These are phyloP conservation scores for Coprinopsis strossmayeri DNA, from an alignment of 768 basidiomycete genomes.

Conservation along the genomic window DNA sequence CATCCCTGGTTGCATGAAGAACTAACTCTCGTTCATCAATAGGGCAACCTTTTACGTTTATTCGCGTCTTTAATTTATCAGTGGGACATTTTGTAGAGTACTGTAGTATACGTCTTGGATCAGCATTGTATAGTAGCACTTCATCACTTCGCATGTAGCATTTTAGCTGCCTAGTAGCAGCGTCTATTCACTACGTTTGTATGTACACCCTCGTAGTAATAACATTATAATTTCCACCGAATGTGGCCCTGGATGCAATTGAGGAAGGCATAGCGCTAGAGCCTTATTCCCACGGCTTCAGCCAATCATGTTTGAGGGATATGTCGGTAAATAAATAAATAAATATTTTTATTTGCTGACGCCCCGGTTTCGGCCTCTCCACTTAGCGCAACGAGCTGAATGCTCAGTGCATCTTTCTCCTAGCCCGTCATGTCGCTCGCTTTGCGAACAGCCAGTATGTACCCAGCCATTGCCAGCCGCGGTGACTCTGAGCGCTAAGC, in stretches of 20 bases:
- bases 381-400: slow-evolving; percentile 8
- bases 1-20: slow-evolving; percentile 60
- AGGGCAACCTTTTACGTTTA: background rate
- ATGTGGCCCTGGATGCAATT: background rate
- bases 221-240: too few species aligned
- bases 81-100: background rate
- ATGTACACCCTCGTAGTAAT: too few species aligned
- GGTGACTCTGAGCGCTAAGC: background rate
- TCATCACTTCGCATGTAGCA: background rate
- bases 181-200: too few species aligned
- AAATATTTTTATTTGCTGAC: background rate
- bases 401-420: slow-evolving; percentile 4
- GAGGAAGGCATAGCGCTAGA: background rate
- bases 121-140: slow-evolving; percentile 2
- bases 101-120: background rate
- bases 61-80: too few species aligned
- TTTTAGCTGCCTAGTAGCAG: background rate
- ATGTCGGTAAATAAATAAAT: slow-evolving; percentile 4
- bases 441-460: slow-evolving; percentile 30
- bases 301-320: slow-evolving; percentile 8
- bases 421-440: slow-evolving; percentile 42
- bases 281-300: background rate
- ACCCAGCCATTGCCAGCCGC: background rate
- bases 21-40: background rate
- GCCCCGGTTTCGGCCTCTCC: slow-evolving; percentile 12